These are phyloP conservation scores for Fusarium chlamydosporum DNA, from an alignment of 2,329 filamentous ascomycete species.

Conservation along the genomic window DNA sequence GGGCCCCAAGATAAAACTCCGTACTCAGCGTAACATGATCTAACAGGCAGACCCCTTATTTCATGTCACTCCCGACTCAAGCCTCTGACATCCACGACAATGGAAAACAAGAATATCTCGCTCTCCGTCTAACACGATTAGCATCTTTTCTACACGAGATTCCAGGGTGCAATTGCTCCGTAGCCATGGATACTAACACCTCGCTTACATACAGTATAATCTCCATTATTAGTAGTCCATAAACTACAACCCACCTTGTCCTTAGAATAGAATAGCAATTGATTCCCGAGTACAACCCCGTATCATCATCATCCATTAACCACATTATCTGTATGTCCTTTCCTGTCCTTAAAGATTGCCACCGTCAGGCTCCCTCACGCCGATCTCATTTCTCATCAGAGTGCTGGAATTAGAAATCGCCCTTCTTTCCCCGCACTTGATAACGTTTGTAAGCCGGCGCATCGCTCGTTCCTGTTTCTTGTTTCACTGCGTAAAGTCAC, in stretches of 20 bases:
- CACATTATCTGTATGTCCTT: conserved; percentile 4
- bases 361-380: conserved; percentile 16
- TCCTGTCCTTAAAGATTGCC: conserved; percentile 4
- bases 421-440: conserved; percentile 11
- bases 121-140: conserved; percentile 6
- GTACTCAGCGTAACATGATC: conserved; percentile 20
- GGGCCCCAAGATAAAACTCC: background rate
- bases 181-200: background rate
- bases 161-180: background rate
- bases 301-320: conserved; percentile 17
- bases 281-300: conserved; percentile 18
- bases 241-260: background rate
- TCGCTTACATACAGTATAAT: conserved; percentile 1
- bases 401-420: conserved; percentile 9
- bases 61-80: background rate
- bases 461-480: conserved; percentile 6
- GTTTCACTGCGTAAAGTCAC: conserved; percentile 13
- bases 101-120: conserved; percentile 7
- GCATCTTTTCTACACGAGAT: background rate
- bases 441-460: conserved; percentile 1
- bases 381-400: conserved; percentile 21
- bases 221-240: background rate
- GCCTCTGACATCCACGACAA: background rate
- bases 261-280: conserved; percentile 10
- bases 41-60: conserved; percentile 28